Evolutionary conservation across 768 basidiomycete species (phyloP).

Genomic region (Leucosporidium scottii): DNA sequence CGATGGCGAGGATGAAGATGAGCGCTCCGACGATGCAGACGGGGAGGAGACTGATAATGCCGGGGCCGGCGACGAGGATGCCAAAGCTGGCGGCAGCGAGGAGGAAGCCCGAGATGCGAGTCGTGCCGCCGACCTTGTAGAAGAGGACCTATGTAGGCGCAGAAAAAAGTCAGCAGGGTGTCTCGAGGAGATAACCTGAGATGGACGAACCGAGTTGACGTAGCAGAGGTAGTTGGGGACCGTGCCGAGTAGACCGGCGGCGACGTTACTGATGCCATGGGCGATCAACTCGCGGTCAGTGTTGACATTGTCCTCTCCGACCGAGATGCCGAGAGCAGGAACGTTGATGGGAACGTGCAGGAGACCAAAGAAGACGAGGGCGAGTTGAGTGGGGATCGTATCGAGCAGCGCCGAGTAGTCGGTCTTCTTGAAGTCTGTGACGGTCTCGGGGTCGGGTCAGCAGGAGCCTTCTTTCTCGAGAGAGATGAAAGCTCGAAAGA

Average conservation of each 20-base stretch:
- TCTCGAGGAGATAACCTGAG: too few relatives aligned
- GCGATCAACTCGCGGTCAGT: slow-evolving; percentile 87
- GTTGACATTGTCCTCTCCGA: slow-evolving; percentile 74
- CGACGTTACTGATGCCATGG: slow-evolving; percentile 84
- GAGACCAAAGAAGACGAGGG: slow-evolving; percentile 52
- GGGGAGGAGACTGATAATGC: slow-evolving; percentile 76
- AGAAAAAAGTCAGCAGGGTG: neutral
- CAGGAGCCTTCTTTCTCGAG: neutral
- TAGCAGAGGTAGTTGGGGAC: slow-evolving; percentile 52
- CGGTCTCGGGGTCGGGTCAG: neutral
- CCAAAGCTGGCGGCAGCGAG: slow-evolving; percentile 64
- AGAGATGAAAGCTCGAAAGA: neutral
- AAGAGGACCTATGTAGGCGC: slow-evolving; percentile 49
- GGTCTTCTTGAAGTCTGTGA: slow-evolving; percentile 56
- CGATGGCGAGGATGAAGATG: slow-evolving; percentile 89
- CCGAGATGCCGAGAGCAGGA: slow-evolving; percentile 66
- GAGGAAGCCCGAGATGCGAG: slow-evolving; percentile 73
- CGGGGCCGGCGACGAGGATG: slow-evolving; percentile 73
- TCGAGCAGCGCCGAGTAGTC: slow-evolving; percentile 63
- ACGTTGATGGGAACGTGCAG: slow-evolving; percentile 43
- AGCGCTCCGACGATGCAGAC: slow-evolving; percentile 45
- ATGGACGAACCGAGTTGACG: slow-evolving; percentile 33
- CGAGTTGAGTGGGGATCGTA: slow-evolving; percentile 89
- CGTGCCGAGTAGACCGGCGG: slow-evolving; percentile 70
- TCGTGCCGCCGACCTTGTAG: slow-evolving; percentile 87